Percentiles rank a stretch among this genome's conserved stretches.
These are phyloP conservation scores for Apiotrichum sp. DNA, from an alignment of 1,284 basidiomycete genomes.

Conservation along the genomic window DNA sequence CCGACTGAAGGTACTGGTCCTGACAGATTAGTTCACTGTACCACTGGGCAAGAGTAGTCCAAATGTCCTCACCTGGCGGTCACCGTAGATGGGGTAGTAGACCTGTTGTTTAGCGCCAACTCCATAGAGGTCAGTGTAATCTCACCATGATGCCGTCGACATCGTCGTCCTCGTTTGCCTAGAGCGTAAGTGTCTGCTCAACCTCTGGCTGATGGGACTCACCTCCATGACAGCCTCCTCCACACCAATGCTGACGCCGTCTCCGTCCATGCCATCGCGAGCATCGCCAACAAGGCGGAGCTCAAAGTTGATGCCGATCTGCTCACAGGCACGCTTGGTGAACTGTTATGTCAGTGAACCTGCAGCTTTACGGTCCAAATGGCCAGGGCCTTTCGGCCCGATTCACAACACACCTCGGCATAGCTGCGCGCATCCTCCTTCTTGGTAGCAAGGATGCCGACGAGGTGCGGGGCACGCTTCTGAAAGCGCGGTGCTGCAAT, in stretches of 20 bases:
- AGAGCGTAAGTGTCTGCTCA: no score
- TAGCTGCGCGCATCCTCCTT: slow-evolving; percentile 83
- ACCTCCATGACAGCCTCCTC: slow-evolving; percentile 87
- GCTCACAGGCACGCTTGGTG: slow-evolving; percentile 83
- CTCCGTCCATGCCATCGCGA: slow-evolving; percentile 45
- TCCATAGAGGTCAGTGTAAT: background rate
- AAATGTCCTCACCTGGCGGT: slow-evolving; percentile 55
- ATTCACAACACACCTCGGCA: slow-evolving; percentile 55
- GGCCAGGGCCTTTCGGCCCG: no score
- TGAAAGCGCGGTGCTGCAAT: slow-evolving; percentile 31
- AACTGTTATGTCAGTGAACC: slow-evolving; percentile 49
- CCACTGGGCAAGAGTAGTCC: no score
- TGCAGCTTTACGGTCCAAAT: no score
- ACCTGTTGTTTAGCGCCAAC: slow-evolving; percentile 53
- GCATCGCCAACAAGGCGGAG: slow-evolving; percentile 60
- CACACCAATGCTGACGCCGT: slow-evolving; percentile 63
- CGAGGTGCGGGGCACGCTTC: slow-evolving; percentile 60
- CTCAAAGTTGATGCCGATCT: slow-evolving; percentile 81
- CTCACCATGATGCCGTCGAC: slow-evolving; percentile 94
- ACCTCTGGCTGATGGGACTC: no score
- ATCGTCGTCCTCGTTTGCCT: slow-evolving; percentile 69
- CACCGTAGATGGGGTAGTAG: slow-evolving; percentile 88
- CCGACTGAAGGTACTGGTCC: slow-evolving; percentile 86
- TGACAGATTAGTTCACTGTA: slow-evolving; percentile 37
- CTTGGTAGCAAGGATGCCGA: slow-evolving; percentile 86